phyloP scores from a whole-genome alignment of 257 asterid species.

The Solanum corneliomulleri region DNA sequence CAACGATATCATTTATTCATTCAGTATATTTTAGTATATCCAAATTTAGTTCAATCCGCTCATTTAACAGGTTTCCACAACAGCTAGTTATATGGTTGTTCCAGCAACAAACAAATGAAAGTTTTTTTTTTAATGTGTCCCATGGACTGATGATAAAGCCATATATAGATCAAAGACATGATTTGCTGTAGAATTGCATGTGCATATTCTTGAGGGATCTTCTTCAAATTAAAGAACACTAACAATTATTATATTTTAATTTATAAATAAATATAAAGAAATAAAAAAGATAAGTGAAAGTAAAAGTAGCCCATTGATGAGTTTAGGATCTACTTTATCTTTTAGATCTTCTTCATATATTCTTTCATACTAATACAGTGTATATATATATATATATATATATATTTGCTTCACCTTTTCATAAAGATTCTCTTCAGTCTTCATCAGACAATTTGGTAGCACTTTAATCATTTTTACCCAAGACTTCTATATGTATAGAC shows the following conservation, averaged over 20 bases:
- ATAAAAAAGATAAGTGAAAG: constrained; percentile 3
- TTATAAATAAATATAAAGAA: not conserved
- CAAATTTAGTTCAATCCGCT: not conserved
- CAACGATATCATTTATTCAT: not conserved
- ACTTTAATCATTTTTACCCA: constrained; percentile 10
- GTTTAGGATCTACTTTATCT: constrained; percentile 13
- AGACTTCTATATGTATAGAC: not conserved
- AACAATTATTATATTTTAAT: not conserved
- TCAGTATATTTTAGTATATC: not conserved
- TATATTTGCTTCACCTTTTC: constrained; percentile 20
- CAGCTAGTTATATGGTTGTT: not conserved
- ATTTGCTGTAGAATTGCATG: not conserved
- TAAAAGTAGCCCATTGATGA: not conserved
- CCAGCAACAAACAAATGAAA: not conserved
- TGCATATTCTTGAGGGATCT: not conserved
- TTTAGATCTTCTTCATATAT: constrained; percentile 14
- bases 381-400: not conserved
- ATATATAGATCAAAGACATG: not conserved
- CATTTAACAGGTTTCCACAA: not conserved
- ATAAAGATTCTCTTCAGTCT: constrained; percentile 17
- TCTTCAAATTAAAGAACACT: not conserved
- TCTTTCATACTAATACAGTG: not conserved
- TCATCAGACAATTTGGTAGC: not conserved
- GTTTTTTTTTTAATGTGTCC: not conserved
- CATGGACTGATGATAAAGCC: not conserved